Percentiles rank a stretch among this genome's conserved stretches.
phyloP scores from a whole-genome alignment of 1,139 yeast species.

The Pichia cactophila region DNA sequence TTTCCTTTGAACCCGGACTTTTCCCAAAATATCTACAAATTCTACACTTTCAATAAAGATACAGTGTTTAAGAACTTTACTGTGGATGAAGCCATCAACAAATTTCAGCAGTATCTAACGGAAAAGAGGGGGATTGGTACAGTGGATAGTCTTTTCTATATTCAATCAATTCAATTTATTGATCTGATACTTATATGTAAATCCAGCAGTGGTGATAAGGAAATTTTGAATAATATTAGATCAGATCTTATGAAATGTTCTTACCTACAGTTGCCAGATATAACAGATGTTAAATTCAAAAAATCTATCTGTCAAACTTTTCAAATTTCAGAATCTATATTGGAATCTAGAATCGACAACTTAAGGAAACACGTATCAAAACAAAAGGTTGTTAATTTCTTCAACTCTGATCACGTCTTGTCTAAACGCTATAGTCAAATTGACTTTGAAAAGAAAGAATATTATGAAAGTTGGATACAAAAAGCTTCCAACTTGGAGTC shows the following conservation, averaged over 20 bases:
- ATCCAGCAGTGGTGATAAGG: constrained; percentile 12
- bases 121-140: not conserved
- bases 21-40: constrained; percentile 12
- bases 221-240: constrained; percentile 7
- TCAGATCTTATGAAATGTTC: constrained; percentile 6
- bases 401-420: constrained; percentile 13
- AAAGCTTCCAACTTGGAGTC: constrained; percentile 14
- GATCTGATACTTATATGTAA: constrained; percentile 16
- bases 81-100: constrained; percentile 3
- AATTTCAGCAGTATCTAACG: constrained; percentile 5
- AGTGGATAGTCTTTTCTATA: constrained; percentile 9
- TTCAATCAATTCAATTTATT: constrained; percentile 14
- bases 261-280: constrained; percentile 15
- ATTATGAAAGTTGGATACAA: constrained; percentile 19
- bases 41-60: constrained; percentile 13
- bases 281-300: constrained; percentile 12
- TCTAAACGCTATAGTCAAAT: constrained; percentile 10
- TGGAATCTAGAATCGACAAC: constrained; percentile 5
- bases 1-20: constrained; percentile 16
- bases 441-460: constrained; percentile 18
- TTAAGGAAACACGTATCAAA: constrained; percentile 13
- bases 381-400: constrained; percentile 13
- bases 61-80: constrained; percentile 16
- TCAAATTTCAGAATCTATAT: constrained; percentile 2
- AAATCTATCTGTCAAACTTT: constrained; percentile 11